Evolutionary conservation across 2,329 filamentous ascomycete genomes (phyloP), one percentile per base, ranked within the genome.

Genomic region (Ceratocystis destructans): DNA sequence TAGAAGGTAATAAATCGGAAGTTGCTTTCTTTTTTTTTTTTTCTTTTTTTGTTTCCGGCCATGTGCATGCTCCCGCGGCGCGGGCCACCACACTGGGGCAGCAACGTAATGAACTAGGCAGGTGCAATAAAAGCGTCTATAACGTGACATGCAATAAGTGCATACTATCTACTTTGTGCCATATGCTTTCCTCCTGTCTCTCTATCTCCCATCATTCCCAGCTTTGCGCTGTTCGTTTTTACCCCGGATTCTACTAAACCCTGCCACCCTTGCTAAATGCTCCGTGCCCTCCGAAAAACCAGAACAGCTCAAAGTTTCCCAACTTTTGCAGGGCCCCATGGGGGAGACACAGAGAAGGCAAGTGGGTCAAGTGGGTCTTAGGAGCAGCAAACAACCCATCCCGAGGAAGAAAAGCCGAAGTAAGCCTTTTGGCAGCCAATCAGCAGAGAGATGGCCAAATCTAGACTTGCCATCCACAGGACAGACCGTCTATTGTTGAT

Each of bases 191-290:
- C 15, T 59, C 55, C 5, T 59, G 28, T 33, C 53, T 12, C 7
- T 59, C n/a, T 59, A 7, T 33, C n/a, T 15, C 5, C 31, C 22
- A 55, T 59, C 33, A 17, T 37, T 59, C 6, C n/a, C 46, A 25
- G n/a, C 17, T 3, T 59, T 25, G 7, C 5, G 45, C 12, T 53
- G 8, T 5, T 53, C 7, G 37, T 33, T 59, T 59, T 59, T 59
- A 59, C 55, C 55, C 55, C 55, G 55, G 55, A 59, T 59, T 59
- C 28, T 59, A 33, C 31, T 59, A 59, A 59, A 33, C 55, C 55
- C 55, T 59, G 55, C 55, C 6, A 33, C 28, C 55, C 22, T 59
- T 31, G 55, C 55, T 37, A 59, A 33, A 59, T 59, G 55, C 55
- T 33, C 55, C 55, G 55, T 59, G 55, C 55, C 55, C 55, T 59